Evolutionary conservation across 2,329 filamentous ascomycete genomes (phyloP), one percentile per base, ranked within the genome.

Genomic region (Akanthomyces dipterigenus): DNA sequence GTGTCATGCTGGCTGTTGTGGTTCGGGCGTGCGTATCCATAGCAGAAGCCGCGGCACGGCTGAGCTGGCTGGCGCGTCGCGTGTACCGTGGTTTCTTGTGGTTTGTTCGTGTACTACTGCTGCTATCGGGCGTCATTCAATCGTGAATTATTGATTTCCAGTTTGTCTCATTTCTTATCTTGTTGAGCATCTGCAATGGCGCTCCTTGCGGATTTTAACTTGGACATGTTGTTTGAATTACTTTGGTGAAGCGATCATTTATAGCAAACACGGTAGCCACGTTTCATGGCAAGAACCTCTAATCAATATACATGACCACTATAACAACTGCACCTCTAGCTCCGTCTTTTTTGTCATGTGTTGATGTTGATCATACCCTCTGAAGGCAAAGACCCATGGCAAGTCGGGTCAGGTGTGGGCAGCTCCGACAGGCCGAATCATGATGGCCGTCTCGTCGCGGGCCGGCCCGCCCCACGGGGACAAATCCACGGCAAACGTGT

Each of bases 31-130:
- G 71, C 18, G 55, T 77, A 16, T 55, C 69, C 40, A 61, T 55
- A 22, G 66, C 73, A 22, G 67, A 71, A 50, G 57, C 69, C 22
- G 58, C 70, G 11, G 73, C 70, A 11, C 75, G 72, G 69, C 40
- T 65, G 68, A 65, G 28, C 12, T 57, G 55, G 55, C 31, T 57
- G 34, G 45, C 34, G 18, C 55, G 18, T 18, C 34, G 20, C 28
- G 11, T 50, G 22, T 50, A 50, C 18, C 22, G 55, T 4, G 55
- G 45, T 4, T 40, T 20, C 26, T 8, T 9, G 22, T 58, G 55
- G 55, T 11, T 58, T 22, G 11, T 58, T 16, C 45, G 45, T 5
- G 14, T 58, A 9, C 18, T 58, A 7, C 36, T 58, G 11, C 24
- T 58, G 5, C 22, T 50, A 3, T 42, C 38, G 16, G 16, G 31